Base-by-base conservation (phyloP, 805 yeast genomes). In the Candida vaughaniae region DNA sequence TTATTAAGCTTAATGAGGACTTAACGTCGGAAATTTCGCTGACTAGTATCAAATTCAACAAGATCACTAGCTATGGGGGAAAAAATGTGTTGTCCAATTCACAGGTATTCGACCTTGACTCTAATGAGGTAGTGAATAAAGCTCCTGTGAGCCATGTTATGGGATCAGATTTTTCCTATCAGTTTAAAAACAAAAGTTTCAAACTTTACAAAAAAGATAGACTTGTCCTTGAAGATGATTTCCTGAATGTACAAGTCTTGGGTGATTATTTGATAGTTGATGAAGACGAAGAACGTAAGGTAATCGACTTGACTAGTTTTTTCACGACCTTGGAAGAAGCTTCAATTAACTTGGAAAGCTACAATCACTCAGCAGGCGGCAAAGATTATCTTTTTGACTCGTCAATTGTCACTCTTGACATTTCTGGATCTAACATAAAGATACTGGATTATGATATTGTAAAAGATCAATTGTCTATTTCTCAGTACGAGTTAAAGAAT, bases 291-390 rank as follows among this genome's bases (percentile, higher is more conserved):
- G 45, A 42, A 32, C 32, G 43, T 9, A 36, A 37, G 19, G 38
- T 45, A 3, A 34, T 45, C 5, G 41, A 42, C 26, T 25, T 45
- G 5, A 22, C 12, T 11, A 27, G 33, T n/a, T 45, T 42, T 19
- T 38, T 30, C 29, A 23, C 20, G 7, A 33, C 39, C 15, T 31
- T 40, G 9, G 38, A 42, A 20, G 45, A 42, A 19, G 28, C 46
- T 14, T 35, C 38, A 3, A 42, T 45, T 25, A 35, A 35, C 22
- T 33, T 42, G 23, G 46, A 45, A 12, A 30, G 29, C 14, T 42
- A 38, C 22, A 31, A 29, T 6, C 23, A 22, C 17, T 14, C 20
- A 16, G 23, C 16, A 3, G 22, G 27, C 10, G 39, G 37, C 2
- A 22, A 35, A 16, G 42, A 40, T 31, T 42, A 39, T 22, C 12